Evolutionary conservation across 2,329 filamentous ascomycete species (phyloP).

Genomic region (Diplodia corticola): DNA sequence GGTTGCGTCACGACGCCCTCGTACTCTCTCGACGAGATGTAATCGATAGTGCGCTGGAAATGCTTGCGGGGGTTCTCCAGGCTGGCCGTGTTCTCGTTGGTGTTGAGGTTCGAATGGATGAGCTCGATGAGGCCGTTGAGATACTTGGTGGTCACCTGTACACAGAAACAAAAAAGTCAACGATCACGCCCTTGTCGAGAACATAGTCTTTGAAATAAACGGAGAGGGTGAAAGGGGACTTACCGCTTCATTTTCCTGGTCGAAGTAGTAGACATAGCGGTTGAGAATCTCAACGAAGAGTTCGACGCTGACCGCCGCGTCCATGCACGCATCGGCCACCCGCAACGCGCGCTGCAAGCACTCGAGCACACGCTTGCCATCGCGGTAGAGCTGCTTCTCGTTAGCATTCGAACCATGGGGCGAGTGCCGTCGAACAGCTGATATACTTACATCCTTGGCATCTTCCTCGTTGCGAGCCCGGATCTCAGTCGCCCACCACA

Average conservation of each 20-base stretch:
- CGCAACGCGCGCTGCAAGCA: conserved; percentile 92
- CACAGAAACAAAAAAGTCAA: background rate
- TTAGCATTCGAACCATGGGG: background rate
- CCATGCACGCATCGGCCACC: conserved; percentile 98
- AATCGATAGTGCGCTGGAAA: conserved; percentile 91
- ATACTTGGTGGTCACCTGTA: conserved; percentile 86
- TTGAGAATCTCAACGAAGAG: conserved; percentile 98
- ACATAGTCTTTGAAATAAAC: no score
- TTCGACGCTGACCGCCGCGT: conserved; percentile 94
- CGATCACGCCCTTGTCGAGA: background rate
- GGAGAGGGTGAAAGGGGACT: conserved; percentile 34
- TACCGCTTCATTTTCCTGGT: conserved; percentile 96
- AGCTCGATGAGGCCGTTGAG: conserved; percentile 97
- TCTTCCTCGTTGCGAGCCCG: conserved; percentile 76
- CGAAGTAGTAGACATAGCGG: conserved; percentile 98
- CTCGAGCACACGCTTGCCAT: conserved; percentile 94
- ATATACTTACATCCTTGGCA: conserved; percentile 66
- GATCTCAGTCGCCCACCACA: conserved; percentile 96
- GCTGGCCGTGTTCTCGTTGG: conserved; percentile 77
- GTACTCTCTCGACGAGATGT: conserved; percentile 87
- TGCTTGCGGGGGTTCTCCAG: conserved; percentile 90
- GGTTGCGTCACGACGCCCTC: conserved; percentile 80
- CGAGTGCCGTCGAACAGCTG: background rate
- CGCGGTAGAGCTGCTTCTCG: conserved; percentile 75
- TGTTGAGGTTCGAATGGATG: conserved; percentile 92